A percentile compares a stretch with the other conserved stretches of the same genome.
These are phyloP conservation scores for Tylopilus sp. DNA, from an alignment of 1,284 basidiomycete species.

Conservation along the genomic window DNA sequence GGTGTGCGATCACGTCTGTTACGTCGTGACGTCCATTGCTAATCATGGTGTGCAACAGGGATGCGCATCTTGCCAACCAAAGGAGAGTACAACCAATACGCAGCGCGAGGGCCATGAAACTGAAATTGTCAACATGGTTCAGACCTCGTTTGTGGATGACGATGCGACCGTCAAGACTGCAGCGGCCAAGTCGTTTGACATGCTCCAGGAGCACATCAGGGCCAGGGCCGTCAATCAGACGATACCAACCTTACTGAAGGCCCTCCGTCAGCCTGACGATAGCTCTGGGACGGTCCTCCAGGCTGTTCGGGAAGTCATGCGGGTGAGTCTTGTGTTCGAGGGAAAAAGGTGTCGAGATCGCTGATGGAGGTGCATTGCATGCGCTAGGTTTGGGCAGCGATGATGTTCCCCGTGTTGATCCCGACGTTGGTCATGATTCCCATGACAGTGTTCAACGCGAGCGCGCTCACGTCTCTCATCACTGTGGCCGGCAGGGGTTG, in stretches of 20 bases:
- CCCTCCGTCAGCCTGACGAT: slow-evolving; percentile 85
- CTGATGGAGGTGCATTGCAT: not conserved
- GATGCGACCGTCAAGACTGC: slow-evolving; percentile 85
- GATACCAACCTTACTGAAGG: slow-evolving; percentile 91
- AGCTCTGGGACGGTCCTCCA: slow-evolving; percentile 92
- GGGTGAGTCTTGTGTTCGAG: slow-evolving; percentile 47
- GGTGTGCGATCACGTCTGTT: slow-evolving; percentile 13
- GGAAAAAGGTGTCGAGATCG: not conserved
- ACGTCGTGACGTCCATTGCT: not conserved
- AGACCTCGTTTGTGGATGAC: slow-evolving; percentile 83
- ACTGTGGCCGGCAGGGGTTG: slow-evolving; percentile 88
- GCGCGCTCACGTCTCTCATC: slow-evolving; percentile 84
- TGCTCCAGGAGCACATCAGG: slow-evolving; percentile 86
- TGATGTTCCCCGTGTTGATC: slow-evolving; percentile 97
- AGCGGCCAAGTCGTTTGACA: slow-evolving; percentile 91
- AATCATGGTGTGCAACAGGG: slow-evolving; percentile 5
- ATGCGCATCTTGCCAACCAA: slow-evolving; percentile 35
- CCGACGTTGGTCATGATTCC: slow-evolving; percentile 88
- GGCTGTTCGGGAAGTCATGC: slow-evolving; percentile 93
- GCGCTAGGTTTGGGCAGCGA: slow-evolving; percentile 75
- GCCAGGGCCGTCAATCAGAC: slow-evolving; percentile 93
- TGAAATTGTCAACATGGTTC: slow-evolving; percentile 83
- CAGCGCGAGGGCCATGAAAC: slow-evolving; percentile 91
- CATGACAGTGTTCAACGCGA: slow-evolving; percentile 95
- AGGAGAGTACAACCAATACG: slow-evolving; percentile 78